phyloP scores from a whole-genome alignment of 352 stramenopile species.

The Globisporangium iwayamae region DNA sequence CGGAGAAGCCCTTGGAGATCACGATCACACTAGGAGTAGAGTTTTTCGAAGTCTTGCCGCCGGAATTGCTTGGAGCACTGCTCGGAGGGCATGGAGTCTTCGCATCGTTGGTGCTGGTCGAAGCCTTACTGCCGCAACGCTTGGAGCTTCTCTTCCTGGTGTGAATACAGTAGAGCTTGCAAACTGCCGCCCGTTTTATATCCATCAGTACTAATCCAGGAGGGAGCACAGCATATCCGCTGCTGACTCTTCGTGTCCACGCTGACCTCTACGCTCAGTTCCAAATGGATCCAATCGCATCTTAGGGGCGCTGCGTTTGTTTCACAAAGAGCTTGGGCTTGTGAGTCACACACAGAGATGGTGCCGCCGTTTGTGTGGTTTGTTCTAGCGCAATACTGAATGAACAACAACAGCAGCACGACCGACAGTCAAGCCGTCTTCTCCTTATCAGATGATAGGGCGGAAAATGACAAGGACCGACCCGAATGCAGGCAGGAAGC shows the following conservation, averaged over 20 bases:
- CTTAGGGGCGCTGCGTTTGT: background rate
- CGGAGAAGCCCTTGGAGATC: background rate
- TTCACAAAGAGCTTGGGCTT: too few species aligned
- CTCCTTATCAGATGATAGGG: too few species aligned
- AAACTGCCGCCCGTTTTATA: background rate
- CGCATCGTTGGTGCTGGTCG: background rate
- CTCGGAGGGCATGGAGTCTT: background rate
- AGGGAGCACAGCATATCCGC: background rate
- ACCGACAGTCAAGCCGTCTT: too few species aligned
- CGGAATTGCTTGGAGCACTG: background rate
- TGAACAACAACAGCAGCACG: too few species aligned
- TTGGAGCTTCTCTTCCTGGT: background rate
- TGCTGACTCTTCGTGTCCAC: background rate
- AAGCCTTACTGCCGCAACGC: background rate
- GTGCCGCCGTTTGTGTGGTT: too few species aligned
- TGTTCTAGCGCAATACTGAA: too few species aligned
- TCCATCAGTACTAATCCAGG: too few species aligned
- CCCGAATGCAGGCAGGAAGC: too few species aligned
- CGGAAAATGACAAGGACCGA: too few species aligned
- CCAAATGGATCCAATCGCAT: conserved; percentile 1
- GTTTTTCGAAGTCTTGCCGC: background rate
- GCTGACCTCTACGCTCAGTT: background rate
- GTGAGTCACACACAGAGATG: too few species aligned
- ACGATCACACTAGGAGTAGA: background rate
- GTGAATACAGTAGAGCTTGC: background rate